These are phyloP conservation scores for Chrysopogon serrulatus DNA, from an alignment of 176 grass and related monocot genomes.

Conservation along the genomic window DNA sequence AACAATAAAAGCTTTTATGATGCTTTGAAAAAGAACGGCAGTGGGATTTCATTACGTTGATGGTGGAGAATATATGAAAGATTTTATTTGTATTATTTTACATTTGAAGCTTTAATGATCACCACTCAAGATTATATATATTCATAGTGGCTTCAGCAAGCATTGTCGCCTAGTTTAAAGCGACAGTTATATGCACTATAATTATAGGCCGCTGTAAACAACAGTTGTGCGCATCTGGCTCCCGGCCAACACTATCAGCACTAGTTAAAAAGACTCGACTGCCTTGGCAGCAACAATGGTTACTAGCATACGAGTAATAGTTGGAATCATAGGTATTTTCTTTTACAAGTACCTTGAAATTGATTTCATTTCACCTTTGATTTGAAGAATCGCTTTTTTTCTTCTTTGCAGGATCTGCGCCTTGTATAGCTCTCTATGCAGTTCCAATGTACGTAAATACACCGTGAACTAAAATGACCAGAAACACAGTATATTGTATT, in stretches of 20 bases:
- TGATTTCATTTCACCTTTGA: not conserved
- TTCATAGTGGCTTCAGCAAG: not conserved
- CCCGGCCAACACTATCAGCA: too few relatives aligned
- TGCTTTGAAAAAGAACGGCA: not conserved
- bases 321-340: constrained; percentile 57
- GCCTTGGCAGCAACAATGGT: constrained; percentile 16
- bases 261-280: too few relatives aligned
- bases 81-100: not conserved
- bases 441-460: constrained; percentile 52
- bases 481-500: not conserved
- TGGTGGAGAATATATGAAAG: not conserved
- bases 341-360: not conserved
- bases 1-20: not conserved
- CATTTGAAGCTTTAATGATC: not conserved
- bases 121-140: not conserved
- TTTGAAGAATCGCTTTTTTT: not conserved
- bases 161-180: not conserved
- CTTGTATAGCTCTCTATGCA: constrained; percentile 62
- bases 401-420: constrained; percentile 49
- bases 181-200: not conserved
- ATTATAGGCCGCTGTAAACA: not conserved
- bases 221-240: not conserved
- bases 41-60: not conserved
- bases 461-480: not conserved
- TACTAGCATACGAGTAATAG: constrained; percentile 26